Percentiles rank a stretch among this genome's conserved stretches.
Conservation (phyloP, 176 grass and related monocot genomes). For the Raddia distichophylla region DNA sequence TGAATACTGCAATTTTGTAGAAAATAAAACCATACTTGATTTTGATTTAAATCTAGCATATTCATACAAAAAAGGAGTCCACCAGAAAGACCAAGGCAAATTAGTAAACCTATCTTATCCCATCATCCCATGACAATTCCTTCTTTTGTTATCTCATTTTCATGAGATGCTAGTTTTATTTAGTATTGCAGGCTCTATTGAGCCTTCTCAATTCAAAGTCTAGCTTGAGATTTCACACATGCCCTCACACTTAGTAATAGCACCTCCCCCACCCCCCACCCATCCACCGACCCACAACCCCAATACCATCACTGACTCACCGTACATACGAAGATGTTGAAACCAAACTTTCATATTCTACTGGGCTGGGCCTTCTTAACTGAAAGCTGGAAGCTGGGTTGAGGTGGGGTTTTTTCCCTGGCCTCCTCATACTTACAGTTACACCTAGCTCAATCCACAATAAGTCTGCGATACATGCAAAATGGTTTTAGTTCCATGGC, state of each 20-base stretch:
- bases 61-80: slow-evolving; percentile 34
- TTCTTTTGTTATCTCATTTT: not conserved
- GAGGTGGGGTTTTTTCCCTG: not conserved
- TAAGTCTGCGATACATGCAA: not conserved
- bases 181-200: not conserved
- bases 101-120: slow-evolving; percentile 30
- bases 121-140: slow-evolving; percentile 13
- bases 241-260: not conserved
- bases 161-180: not conserved
- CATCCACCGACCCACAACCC: too few species aligned
- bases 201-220: slow-evolving; percentile 10
- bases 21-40: slow-evolving; percentile 35
- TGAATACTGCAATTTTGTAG: slow-evolving; percentile 5
- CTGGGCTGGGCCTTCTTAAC: slow-evolving; percentile 11
- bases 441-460: slow-evolving; percentile 1
- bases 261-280: too few species aligned
- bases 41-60: slow-evolving; percentile 21
- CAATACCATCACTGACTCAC: too few species aligned
- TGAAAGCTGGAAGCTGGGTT: slow-evolving; percentile 14
- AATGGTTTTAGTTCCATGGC: slow-evolving; percentile 23
- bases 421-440: not conserved
- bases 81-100: slow-evolving; percentile 32
- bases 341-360: not conserved
- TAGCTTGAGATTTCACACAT: not conserved
- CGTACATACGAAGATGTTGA: slow-evolving; percentile 13